Base-by-base conservation (phyloP, 2,329 filamentous ascomycete species). In the Amauroascus verrucosus region DNA sequence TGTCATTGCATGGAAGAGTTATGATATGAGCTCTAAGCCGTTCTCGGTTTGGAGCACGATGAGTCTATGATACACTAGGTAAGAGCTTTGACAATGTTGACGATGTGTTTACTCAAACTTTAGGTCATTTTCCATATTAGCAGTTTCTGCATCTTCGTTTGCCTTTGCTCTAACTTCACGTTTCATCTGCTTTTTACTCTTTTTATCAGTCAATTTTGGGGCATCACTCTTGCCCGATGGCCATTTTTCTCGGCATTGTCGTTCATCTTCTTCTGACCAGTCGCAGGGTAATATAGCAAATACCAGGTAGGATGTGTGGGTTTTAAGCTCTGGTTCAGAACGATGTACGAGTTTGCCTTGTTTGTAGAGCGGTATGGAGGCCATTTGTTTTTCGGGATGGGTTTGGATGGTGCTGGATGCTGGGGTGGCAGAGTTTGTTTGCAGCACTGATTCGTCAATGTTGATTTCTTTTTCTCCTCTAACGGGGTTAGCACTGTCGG, bases 251-350 rank as follows among this genome's bases (percentile, higher is more conserved):
- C 78, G 71, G 48, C 83, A 82, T 28, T 77, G 77, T 30, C 77
- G 78, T 70, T 98, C 93, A 59, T 95, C 88, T 56, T 85, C 86
- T 33, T 81, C 84, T 0, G 76, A 83, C 93, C 93, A 98, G 57
- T 86, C 83, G 41, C 82, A 77, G n/a, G 93, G 91, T 56, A 98
- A 71, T 2, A 93, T 75, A 0, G 93, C 93, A 72, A 98, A 98
- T 3, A 94, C 86, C 3, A 98, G 78, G 67, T 98, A 98, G n/a
- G 86, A 93, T 0, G 93, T 98, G 70, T 98, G 93, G 6, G 87
- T 93, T 77, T 95, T 96, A 56, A 97, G 73, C 64, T 98, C 93
- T 0, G 83, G 74, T 71, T 98, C 93, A 0, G 86, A 83, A 22
- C 88, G 80, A 62, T 94, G 88, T 28, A 88, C 78, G 38, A 97